Evolutionary conservation across 1,284 basidiomycete species (phyloP), one percentile per base, ranked within the genome.

Genomic region (Schizopora paradoxa): DNA sequence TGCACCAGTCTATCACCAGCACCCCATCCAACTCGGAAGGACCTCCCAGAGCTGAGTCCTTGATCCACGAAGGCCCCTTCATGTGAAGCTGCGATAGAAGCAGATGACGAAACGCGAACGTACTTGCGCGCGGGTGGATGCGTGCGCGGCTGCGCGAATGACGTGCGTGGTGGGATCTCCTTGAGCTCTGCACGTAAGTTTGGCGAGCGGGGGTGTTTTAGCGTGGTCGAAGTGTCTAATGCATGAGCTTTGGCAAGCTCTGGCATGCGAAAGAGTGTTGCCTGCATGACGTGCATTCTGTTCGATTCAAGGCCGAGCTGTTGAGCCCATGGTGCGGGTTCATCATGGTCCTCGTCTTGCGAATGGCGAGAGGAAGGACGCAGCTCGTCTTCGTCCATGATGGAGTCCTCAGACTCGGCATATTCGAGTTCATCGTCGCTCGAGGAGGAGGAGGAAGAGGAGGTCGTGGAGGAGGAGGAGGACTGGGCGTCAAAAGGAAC

Each of bases 11-110:
- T 73, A 1, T 90, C 91, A 37, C 79, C 76, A 0, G 89, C 86
- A 11, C 93, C 91, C 91, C 92, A 98, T 2, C 90, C 84, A 4
- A 87, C 89, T 40, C 93, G 77, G 66, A 94, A 97, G 18, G 90
- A 91, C 22, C 92, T 78, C 13, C 92, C 93, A 46, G 94, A 69
- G 4, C 86, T 75, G 34, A 98, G 67, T 1, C 91, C 92, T 6
- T 90, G 83, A 66, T 98, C 95, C 6, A 80, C 69, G 37, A 79
- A 68, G 26, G 78, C 69, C 6, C 74, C 75, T 61, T 94, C 91
- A 35, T 73, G 71, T 5, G 77, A 82, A 33, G 66, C 68, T 0
- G 79, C 77, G 13, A 74, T 67, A 2, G 88, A 91, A 11, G 74
- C 73, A 0, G 77, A 72, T 39, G 70, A 74, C 25, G 77, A 77